phyloP scores from a whole-genome alignment of 2,329 filamentous ascomycete species.

The Endothia cerciana region DNA sequence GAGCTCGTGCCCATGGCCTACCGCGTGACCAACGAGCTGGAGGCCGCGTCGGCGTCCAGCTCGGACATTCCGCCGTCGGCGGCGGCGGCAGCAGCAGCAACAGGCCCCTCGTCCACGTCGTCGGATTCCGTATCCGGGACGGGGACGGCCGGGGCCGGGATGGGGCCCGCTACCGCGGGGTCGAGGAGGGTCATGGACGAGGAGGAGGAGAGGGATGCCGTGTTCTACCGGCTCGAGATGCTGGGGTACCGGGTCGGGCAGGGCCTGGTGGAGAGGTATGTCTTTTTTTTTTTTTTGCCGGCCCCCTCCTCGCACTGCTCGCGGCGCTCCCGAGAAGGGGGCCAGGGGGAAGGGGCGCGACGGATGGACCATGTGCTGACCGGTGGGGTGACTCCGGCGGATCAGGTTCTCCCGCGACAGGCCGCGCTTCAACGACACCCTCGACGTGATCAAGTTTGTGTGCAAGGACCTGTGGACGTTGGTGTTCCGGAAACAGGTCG shows the following conservation, averaged over 20 bases:
- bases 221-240: conserved; percentile 81
- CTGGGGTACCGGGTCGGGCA: conserved; percentile 91
- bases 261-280: conserved; percentile 86
- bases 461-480: conserved; percentile 98
- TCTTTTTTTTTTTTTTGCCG: conserved; percentile 1
- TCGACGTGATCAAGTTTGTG: conserved; percentile 97
- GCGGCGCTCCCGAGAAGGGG: no score
- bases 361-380: background rate
- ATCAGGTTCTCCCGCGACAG: conserved; percentile 78
- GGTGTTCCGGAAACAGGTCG: conserved; percentile 94
- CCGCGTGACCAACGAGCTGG: conserved; percentile 77
- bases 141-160: conserved; percentile 30
- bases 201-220: conserved; percentile 82
- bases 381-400: conserved; percentile 10
- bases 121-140: conserved; percentile 30
- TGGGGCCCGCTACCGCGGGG: conserved; percentile 19
- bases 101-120: conserved; percentile 15
- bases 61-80: background rate
- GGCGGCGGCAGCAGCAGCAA: no score
- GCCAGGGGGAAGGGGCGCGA: no score
- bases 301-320: no score
- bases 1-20: conserved; percentile 95
- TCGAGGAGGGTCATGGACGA: conserved; percentile 60
- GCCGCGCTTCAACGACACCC: conserved; percentile 85
- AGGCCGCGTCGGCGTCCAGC: conserved; percentile 45